Base-by-base conservation (phyloP, 495 filamentous ascomycete species). In the Acidiella bohemica region DNA sequence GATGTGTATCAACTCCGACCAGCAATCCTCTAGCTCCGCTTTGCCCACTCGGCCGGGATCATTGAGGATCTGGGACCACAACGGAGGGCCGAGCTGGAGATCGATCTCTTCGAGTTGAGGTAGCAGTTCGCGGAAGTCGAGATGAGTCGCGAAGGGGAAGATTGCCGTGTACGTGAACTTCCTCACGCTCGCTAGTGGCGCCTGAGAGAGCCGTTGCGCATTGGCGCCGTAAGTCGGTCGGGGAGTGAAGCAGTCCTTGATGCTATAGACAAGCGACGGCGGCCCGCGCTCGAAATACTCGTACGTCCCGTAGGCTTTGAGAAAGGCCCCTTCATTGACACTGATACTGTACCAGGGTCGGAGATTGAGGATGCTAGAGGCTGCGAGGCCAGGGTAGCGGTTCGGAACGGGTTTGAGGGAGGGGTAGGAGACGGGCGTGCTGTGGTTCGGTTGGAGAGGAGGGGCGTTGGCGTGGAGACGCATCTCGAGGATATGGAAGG, bases 281-380 rank as follows among this genome's bases (percentile, higher is more conserved):
- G 53, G 41, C 30, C 38, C 41, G 12, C 46, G 53, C 19, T 48
- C 38, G 31, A 42, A 50, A 20, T 43, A 53, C 33, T 55, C 53
- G 42, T 55, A 53, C 1, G 53, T 55, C 1, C 50, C 41, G 40
- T 53, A 55, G 6, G 50, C 49, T 31, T 46, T 46, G 6, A 55
- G 39, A 29, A 44, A 53, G 10, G 45, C 36, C 21, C 49, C 49
- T 35, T 55, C 53, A 29, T 53, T 53, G n/a, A 53, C 13, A 19
- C 10, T 24, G 9, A 55, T 19, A 25, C 41, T 32, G 3, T 36
- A 16, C 53, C 53, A 55, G 4, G 32, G 27, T 7, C 41, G 42
- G 4, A 43, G 44, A 13, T 33, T 17, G 8, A 48, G 39, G 28
- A 51, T 16, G 32, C 41, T 45, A 10, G 45, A 40, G 17, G 13